Base-by-base conservation (phyloP, 1,284 basidiomycete genomes). In the Tilletia horrida region DNA sequence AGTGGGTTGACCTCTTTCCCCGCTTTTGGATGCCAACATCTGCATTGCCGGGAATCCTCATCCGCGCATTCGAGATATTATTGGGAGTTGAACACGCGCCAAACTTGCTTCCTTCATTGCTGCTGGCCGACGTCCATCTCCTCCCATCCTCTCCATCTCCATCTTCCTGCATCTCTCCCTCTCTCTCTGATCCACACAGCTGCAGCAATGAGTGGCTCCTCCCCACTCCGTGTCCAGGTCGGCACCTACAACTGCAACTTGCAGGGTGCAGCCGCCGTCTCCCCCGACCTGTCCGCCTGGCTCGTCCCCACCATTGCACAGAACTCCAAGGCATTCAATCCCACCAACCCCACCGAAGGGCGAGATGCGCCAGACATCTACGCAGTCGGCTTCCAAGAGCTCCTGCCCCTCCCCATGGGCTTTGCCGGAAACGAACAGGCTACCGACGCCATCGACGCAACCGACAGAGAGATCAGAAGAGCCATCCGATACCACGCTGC, bases 381-480 rank as follows among this genome's bases (percentile, higher is more conserved):
- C 65, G 92, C 89, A 0, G 89, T 94, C 59, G 92, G 92, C 13
- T 93, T 94, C 74, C 92, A 94, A 78, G 92, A 94, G 80, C 85
- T 93, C 50, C 84, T 93, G 11, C 91, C 92, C 3, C 85, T 94
- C n/a, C 73, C 70, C 55, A 67, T 66, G 1, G 29, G 90, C 23
- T 68, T 69, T 55, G 67, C 71, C 14, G 69, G 62, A 7, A 57
- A 64, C 57, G 90, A 57, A 84, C 86, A 72, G 88, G 86, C 72
- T 85, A 63, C 66, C n/a, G 47, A 62, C 0, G 87, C 67, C 85
- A 88, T 78, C 83, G 82, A 31, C 86, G 88, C 74, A 88, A 90
- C 79, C 84, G 89, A 70, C 85, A 87, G 27, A 86, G 91, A 77
- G 66, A 77, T 81, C 43, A 76, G 81, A 45, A 68, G 76, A 61